Evolutionary conservation across 2,329 filamentous ascomycete genomes (phyloP).

Genomic region (Capronia coronata): DNA sequence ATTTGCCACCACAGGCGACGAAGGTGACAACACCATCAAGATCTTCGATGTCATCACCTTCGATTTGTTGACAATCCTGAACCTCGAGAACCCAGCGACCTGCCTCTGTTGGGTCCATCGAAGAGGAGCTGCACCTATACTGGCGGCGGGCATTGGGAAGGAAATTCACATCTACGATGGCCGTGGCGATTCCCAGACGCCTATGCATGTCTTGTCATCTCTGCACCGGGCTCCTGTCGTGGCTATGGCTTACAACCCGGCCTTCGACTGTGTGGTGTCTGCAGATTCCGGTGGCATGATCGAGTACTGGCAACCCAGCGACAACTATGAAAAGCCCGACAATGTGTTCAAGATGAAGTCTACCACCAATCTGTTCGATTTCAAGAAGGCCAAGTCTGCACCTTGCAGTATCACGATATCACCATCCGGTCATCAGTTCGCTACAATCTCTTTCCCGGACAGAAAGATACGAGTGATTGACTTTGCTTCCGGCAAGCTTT

Average conservation of each 20-base stretch:
- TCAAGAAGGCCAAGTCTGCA: constrained; percentile 87
- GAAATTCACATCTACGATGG: constrained; percentile 82
- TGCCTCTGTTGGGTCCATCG: constrained; percentile 89
- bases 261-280: constrained; percentile 84
- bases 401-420: constrained; percentile 79
- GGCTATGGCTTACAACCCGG: constrained; percentile 81
- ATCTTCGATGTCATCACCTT: constrained; percentile 71
- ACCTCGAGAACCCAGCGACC: constrained; percentile 66
- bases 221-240: constrained; percentile 78
- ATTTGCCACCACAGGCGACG: constrained; percentile 75
- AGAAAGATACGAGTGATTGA: constrained; percentile 90
- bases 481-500: constrained; percentile 78
- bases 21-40: constrained; percentile 43
- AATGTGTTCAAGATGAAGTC: constrained; percentile 91
- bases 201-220: constrained; percentile 68
- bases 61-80: constrained; percentile 73
- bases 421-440: constrained; percentile 77
- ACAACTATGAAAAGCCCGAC: constrained; percentile 80
- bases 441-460: constrained; percentile 85
- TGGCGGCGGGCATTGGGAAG: constrained; percentile 76
- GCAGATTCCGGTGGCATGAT: constrained; percentile 87
- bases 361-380: constrained; percentile 88
- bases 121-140: constrained; percentile 76
- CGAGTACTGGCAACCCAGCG: constrained; percentile 82
- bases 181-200: constrained; percentile 67